Conservation (phyloP, 345 rosid species). For the Moringa oleifera region DNA sequence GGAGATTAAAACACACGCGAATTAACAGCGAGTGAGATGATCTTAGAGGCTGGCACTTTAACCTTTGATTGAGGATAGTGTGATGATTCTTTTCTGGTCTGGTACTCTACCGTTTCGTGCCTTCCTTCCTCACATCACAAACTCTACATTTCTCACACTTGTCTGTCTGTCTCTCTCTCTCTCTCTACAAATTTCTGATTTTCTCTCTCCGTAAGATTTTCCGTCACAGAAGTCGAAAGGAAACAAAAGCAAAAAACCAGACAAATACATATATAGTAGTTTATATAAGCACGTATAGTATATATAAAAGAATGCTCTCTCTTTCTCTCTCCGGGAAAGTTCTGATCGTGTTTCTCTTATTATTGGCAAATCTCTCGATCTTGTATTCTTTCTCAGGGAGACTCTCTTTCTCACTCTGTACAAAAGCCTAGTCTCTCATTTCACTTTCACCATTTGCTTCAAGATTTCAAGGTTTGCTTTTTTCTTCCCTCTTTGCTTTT, state of each 20-base stretch:
- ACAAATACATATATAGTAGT: conserved; percentile 13
- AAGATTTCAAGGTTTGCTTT: conserved; percentile 11
- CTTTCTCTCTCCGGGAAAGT: conserved; percentile 31
- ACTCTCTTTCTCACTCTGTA: background rate
- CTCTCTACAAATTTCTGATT: background rate
- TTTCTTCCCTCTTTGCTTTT: background rate
- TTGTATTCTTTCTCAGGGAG: conserved; percentile 2
- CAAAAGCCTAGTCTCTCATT: background rate
- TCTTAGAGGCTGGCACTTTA: background rate
- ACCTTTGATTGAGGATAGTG: background rate
- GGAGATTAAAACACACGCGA: conserved; percentile 2
- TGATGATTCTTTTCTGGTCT: conserved; percentile 39
- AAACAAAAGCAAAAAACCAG: conserved; percentile 8
- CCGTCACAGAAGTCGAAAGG: conserved; percentile 9
- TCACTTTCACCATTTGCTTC: background rate
- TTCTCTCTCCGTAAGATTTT: conserved; percentile 15
- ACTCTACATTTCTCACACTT: background rate
- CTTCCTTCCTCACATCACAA: conserved; percentile 11
- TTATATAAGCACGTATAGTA: conserved; percentile 8
- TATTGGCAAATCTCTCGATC: conserved; percentile 23
- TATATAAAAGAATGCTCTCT: conserved; percentile 7
- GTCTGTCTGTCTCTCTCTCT: background rate
- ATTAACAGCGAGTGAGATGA: conserved; percentile 9
- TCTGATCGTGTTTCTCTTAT: conserved; percentile 47
- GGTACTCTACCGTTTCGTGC: conserved; percentile 42